A percentile compares a stretch with the other conserved stretches of the same genome.
These are phyloP conservation scores for Candida nitratophila DNA, from an alignment of 805 yeast species.

Conservation along the genomic window DNA sequence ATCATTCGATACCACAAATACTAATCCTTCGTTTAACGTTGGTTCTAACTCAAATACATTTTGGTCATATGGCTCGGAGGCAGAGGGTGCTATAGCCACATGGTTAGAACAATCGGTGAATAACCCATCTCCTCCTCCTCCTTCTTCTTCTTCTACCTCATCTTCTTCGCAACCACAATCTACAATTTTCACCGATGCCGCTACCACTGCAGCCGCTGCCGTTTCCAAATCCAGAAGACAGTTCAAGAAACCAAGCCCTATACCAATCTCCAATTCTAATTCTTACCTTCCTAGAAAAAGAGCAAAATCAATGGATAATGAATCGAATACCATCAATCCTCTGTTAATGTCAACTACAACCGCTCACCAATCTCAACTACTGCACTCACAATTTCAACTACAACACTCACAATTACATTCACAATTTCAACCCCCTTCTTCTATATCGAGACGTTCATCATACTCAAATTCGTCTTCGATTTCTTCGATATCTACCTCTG, in stretches of 20 bases:
- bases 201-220: too few relatives aligned
- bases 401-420: not conserved
- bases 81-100: slow-evolving; percentile 17
- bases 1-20: too few relatives aligned
- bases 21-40: too few relatives aligned
- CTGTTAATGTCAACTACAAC: not conserved
- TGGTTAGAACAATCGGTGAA: slow-evolving; percentile 15
- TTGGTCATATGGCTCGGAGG: slow-evolving; percentile 18
- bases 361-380: not conserved
- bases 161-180: not conserved
- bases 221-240: not conserved
- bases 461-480: not conserved
- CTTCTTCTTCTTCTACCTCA: not conserved
- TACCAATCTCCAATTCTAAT: not conserved
- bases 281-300: not conserved
- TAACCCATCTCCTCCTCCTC: too few relatives aligned
- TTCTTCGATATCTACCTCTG: not conserved
- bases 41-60: too few relatives aligned
- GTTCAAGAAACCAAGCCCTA: not conserved
- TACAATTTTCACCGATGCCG: too few relatives aligned
- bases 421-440: not conserved
- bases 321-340: not conserved
- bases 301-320: not conserved
- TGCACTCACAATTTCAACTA: not conserved
- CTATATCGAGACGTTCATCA: not conserved